These are phyloP conservation scores for Astrothelium subdiscretum DNA, from an alignment of 495 filamentous ascomycete species.

Conservation along the genomic window DNA sequence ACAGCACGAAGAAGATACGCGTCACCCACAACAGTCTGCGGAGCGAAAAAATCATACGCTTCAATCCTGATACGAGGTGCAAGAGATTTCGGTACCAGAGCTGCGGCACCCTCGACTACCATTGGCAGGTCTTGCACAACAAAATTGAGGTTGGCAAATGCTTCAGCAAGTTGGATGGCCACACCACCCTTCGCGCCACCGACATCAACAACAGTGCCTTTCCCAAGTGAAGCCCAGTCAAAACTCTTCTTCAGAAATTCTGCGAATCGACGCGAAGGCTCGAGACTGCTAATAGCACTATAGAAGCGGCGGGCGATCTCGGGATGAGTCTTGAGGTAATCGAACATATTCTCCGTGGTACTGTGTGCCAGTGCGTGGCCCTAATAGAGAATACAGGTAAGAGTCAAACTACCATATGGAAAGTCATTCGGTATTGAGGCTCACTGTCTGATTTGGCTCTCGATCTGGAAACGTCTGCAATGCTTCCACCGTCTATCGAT, in stretches of 20 bases:
- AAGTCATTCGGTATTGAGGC: neutral
- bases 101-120: neutral
- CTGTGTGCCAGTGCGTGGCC: neutral
- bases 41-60: conserved; percentile 32
- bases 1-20: conserved; percentile 35
- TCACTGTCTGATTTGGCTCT: neutral
- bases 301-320: neutral
- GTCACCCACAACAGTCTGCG: conserved; percentile 29
- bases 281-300: neutral
- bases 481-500: neutral
- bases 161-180: neutral
- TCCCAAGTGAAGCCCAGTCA: conserved; percentile 6
- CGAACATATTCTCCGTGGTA: neutral
- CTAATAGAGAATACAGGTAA: neutral
- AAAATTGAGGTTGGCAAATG: neutral
- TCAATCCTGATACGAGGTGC: conserved; percentile 22
- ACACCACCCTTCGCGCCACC: conserved; percentile 28
- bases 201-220: conserved; percentile 15
- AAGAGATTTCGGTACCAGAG: neutral
- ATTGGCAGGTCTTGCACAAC: conserved; percentile 7
- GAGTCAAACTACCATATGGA: neutral
- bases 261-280: neutral
- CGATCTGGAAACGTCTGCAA: neutral
- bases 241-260: neutral
- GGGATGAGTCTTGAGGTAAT: neutral